Evolutionary conservation across 768 basidiomycete species (phyloP).

Genomic region (Calocera viscosa): DNA sequence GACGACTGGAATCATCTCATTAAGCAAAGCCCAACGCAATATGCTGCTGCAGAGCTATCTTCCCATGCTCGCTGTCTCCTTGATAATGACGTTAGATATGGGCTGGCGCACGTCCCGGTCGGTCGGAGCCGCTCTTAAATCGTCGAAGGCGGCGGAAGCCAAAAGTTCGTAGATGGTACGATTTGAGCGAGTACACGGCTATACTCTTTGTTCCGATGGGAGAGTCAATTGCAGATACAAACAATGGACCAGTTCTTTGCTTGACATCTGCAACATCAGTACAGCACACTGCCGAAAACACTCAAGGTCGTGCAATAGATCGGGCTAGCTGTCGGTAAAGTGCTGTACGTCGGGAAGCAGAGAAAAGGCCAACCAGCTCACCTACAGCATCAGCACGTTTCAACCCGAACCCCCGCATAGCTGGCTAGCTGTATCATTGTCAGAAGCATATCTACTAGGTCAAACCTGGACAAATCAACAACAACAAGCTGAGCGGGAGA

Average conservation of each 20-base stretch:
- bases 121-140: background rate
- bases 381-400: background rate
- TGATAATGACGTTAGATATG: constrained; percentile 67
- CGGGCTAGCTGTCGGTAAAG: background rate
- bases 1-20: constrained; percentile 26
- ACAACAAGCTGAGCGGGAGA: background rate
- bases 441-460: background rate
- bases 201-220: too few species aligned
- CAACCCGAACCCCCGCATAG: background rate
- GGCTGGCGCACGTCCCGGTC: constrained; percentile 13
- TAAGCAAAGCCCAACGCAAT: constrained; percentile 41
- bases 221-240: too few species aligned
- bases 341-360: background rate
- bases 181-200: too few species aligned
- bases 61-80: constrained; percentile 60
- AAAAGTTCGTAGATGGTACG: background rate
- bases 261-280: too few species aligned
- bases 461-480: background rate
- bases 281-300: too few species aligned
- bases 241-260: too few species aligned
- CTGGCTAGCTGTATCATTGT: constrained; percentile 7
- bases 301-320: background rate
- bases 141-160: background rate
- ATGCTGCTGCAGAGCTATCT: constrained; percentile 57
- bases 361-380: constrained; percentile 1